Evolutionary conservation across 2,329 filamentous ascomycete genomes (phyloP).

Genomic region (Zasmidium angulare): DNA sequence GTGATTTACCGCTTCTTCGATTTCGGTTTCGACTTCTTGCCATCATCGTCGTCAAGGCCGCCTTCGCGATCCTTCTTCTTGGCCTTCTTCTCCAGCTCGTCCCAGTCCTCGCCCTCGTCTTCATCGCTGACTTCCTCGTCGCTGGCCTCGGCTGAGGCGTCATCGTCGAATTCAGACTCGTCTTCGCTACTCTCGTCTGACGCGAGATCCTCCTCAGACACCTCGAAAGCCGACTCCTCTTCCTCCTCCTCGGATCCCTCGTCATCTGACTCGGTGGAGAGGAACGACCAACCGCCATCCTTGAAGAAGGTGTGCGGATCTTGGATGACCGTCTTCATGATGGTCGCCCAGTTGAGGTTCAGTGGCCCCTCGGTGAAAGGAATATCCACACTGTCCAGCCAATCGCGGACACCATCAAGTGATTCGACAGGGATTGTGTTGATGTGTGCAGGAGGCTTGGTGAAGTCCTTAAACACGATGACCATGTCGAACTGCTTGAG

Average conservation of each 20-base stretch:
- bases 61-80: conserved; percentile 61
- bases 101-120: conserved; percentile 84
- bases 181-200: conserved; percentile 80
- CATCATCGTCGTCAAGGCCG: conserved; percentile 55
- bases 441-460: conserved; percentile 84
- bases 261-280: conserved; percentile 82
- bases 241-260: conserved; percentile 76
- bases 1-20: conserved; percentile 25
- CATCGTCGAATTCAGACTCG: conserved; percentile 90
- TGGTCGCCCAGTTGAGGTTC: conserved; percentile 97
- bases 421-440: conserved; percentile 98
- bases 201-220: conserved; percentile 77
- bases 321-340: conserved; percentile 97
- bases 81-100: conserved; percentile 87
- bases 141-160: conserved; percentile 77
- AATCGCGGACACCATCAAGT: conserved; percentile 94
- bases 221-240: conserved; percentile 89
- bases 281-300: conserved; percentile 93
- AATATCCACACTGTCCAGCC: conserved; percentile 93
- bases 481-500: conserved; percentile 99
- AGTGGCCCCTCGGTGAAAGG: conserved; percentile 91
- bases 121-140: conserved; percentile 61
- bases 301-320: conserved; percentile 94
- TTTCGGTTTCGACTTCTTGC: conserved; percentile 52
- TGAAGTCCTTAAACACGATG: conserved; percentile 97